Base-by-base conservation (phyloP, 257 asterid genomes). In the Thymus mandschuricus region DNA sequence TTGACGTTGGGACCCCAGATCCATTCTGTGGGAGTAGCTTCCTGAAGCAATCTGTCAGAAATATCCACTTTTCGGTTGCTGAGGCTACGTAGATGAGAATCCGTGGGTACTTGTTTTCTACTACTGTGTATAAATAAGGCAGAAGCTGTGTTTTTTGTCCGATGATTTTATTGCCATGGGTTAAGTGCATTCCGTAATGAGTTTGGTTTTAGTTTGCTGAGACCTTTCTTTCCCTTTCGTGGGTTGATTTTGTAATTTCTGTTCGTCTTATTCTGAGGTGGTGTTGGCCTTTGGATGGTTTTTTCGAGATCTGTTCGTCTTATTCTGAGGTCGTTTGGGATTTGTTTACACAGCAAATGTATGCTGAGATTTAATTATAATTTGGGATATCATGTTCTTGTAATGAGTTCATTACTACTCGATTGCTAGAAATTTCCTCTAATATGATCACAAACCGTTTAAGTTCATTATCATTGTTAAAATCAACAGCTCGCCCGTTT, bases 11-110 rank as follows among this genome's bases (percentile, higher is more conserved):
- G 61, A 56, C 68, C 67, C 68, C 84, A 13, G 77, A 80, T 58
- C 69, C 80, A 10, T 79, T 79, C 54, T 83, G 87, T 70, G 81
- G 90, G 58, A 77, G 80, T 51, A 76, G 92, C 73, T 84, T 83
- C 75, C 79, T 86, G 71, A 81, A 72, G 78, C 74, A 75, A 10
- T 78, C 82, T 0, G 80, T 75, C 40, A 49, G 73, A 3, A 71
- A 78, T 71, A 2, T 81, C 85, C 87, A 81, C 64, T 85, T 79
- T 73, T 79, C 88, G 8, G 78, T 80, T 31, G 85, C 84, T 0
- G 81, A 81, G 76, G 91, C 86, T 33, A 75, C 83, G 0, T 81
- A 21, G 76, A 81, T 64, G 59, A 35, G 41, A 44, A 44, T n/a
- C 33, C n/a, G 1, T 34, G 73, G 7, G 29, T 71, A 64, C 49